A percentile compares a stretch with the other conserved stretches of the same genome.
Conservation (phyloP, 495 filamentous ascomycete genomes). For the Trichoderma asperelloides region DNA sequence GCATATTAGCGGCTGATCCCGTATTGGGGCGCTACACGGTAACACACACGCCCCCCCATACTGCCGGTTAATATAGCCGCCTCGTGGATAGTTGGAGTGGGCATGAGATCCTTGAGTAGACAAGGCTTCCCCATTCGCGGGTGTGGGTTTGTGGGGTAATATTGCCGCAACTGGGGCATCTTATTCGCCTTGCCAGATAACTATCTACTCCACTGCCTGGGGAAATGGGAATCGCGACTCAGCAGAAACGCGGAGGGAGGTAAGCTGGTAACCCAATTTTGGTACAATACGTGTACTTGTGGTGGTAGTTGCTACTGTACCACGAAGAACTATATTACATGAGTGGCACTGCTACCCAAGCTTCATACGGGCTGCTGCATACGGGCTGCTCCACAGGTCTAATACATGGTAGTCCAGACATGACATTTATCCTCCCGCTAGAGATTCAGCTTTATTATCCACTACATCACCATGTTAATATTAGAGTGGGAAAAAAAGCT, state of each 20-base stretch:
- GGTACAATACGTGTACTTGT: too few relatives aligned
- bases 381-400: too few relatives aligned
- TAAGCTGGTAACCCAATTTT: too few relatives aligned
- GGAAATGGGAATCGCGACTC: background rate
- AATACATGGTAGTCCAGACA: too few relatives aligned
- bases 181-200: background rate
- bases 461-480: background rate
- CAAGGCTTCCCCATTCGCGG: conserved; percentile 7
- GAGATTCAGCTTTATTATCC: background rate
- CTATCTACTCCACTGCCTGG: background rate
- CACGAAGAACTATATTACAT: too few relatives aligned
- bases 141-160: conserved; percentile 5
- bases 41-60: background rate
- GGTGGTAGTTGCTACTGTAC: too few relatives aligned
- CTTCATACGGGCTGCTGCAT: too few relatives aligned
- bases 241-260: background rate
- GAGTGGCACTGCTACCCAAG: too few relatives aligned
- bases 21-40: background rate
- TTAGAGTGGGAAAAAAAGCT: background rate
- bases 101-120: background rate
- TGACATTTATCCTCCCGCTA: background rate
- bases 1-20: background rate
- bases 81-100: background rate
- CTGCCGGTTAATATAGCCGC: conserved; percentile 7
- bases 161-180: background rate